Percentiles rank a stretch among this genome's conserved stretches.
phyloP scores from a whole-genome alignment of 768 basidiomycete species.

The Tremella mesenterica region DNA sequence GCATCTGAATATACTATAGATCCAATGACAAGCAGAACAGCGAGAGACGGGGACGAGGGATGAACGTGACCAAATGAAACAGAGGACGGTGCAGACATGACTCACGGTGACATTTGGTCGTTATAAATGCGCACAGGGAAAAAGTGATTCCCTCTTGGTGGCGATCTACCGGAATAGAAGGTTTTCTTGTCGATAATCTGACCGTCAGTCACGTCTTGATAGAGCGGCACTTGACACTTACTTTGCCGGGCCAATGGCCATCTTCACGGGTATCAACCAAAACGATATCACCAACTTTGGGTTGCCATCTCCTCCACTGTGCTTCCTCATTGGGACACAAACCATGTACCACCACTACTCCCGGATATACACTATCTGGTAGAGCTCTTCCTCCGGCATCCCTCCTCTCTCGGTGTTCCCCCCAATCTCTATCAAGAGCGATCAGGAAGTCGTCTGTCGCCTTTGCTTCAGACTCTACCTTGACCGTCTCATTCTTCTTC shows the following conservation, averaged over 20 bases:
- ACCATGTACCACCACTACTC: conserved; percentile 12
- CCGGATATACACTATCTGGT: conserved; percentile 13
- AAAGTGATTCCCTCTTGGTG: conserved; percentile 33
- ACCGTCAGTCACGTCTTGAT: not conserved
- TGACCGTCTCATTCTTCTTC: not conserved
- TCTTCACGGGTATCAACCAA: conserved; percentile 26
- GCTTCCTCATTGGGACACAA: conserved; percentile 22
- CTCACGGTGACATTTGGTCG: conserved; percentile 25
- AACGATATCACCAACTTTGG: conserved; percentile 30
- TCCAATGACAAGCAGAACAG: too few species aligned
- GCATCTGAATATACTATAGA: too few species aligned
- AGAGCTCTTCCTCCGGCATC: not conserved
- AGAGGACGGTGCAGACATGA: not conserved
- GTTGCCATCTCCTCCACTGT: conserved; percentile 31
- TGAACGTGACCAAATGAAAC: too few species aligned
- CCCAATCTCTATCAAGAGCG: too few species aligned
- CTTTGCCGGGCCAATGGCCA: conserved; percentile 35
- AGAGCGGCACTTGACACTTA: conserved; percentile 3
- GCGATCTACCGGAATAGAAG: conserved; percentile 30
- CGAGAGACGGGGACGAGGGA: too few species aligned
- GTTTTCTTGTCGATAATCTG: conserved; percentile 36
- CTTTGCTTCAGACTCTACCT: not conserved
- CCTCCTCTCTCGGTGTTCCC: not conserved
- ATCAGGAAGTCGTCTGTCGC: too few species aligned
- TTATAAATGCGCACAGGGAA: conserved; percentile 33